A percentile compares a stretch with the other conserved stretches of the same genome.
Evolutionary conservation across 2,329 filamentous ascomycete species (phyloP).

Genomic region (Stachybotrys echinatus): DNA sequence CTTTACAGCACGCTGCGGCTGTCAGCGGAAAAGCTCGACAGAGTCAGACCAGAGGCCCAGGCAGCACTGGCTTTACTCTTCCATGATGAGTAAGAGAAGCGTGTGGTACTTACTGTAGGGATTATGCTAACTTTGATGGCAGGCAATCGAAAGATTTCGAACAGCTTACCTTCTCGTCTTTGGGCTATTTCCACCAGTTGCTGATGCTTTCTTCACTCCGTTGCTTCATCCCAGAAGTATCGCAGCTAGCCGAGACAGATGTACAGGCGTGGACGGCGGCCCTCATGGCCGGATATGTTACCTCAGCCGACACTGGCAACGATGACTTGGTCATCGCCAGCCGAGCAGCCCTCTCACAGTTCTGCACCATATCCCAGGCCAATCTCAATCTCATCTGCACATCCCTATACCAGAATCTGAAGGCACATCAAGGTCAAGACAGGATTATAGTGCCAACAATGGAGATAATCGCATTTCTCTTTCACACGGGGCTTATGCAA

Average conservation of each 20-base stretch:
- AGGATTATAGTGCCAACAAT: constrained; percentile 70
- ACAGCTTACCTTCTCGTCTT: constrained; percentile 49
- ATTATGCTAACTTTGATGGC: constrained; percentile 11
- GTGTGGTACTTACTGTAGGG: not conserved
- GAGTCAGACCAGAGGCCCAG: constrained; percentile 67
- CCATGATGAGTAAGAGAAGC: constrained; percentile 34
- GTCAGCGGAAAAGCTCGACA: constrained; percentile 84
- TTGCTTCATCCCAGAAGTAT: constrained; percentile 30
- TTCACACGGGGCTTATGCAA: constrained; percentile 55
- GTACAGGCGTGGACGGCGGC: constrained; percentile 37
- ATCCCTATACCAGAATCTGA: constrained; percentile 50
- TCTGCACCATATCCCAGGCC: constrained; percentile 36
- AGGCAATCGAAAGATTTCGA: constrained; percentile 22
- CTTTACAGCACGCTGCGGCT: constrained; percentile 58
- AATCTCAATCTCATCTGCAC: constrained; percentile 40
- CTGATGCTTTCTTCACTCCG: constrained; percentile 38
- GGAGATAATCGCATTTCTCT: constrained; percentile 71
- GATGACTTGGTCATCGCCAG: constrained; percentile 69
- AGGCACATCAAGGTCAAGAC: constrained; percentile 53
- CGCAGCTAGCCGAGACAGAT: constrained; percentile 24
- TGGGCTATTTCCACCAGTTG: constrained; percentile 51
- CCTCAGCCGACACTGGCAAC: constrained; percentile 72
- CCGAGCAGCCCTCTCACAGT: constrained; percentile 56
- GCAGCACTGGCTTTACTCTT: constrained; percentile 42
- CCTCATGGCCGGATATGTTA: constrained; percentile 63